phyloP scores from a whole-genome alignment of 2,329 filamentous ascomycete species.

The Trichoderma gracile region DNA sequence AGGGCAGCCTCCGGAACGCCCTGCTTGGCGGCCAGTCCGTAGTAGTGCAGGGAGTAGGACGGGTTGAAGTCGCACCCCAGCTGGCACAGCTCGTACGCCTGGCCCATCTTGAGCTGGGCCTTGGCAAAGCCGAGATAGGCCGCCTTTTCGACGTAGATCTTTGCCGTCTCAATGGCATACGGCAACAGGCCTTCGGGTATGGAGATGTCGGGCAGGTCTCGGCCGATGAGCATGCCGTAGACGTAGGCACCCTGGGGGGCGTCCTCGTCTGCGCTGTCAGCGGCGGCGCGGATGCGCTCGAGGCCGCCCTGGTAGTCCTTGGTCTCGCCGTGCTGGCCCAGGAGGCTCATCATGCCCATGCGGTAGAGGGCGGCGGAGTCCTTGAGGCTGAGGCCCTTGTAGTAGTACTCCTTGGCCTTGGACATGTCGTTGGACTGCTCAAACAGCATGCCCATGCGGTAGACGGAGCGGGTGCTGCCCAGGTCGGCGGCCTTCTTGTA shows the following conservation, averaged over 20 bases:
- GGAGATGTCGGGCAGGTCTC: constrained; percentile 86
- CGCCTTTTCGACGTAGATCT: constrained; percentile 91
- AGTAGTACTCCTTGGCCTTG: constrained; percentile 90
- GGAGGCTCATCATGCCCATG: constrained; percentile 94
- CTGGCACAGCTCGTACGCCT: constrained; percentile 91
- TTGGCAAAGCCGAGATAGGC: constrained; percentile 95
- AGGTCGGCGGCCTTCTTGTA: constrained; percentile 85
- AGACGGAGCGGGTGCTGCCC: constrained; percentile 86
- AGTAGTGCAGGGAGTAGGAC: constrained; percentile 90
- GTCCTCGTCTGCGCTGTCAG: constrained; percentile 89
- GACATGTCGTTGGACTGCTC: constrained; percentile 90
- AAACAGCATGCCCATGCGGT: constrained; percentile 97
- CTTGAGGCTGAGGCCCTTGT: constrained; percentile 71
- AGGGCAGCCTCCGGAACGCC: constrained; percentile 92
- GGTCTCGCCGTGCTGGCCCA: constrained; percentile 87
- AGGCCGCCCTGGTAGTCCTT: constrained; percentile 79
- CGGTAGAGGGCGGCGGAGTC: constrained; percentile 88
- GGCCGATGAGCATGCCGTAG: constrained; percentile 89
- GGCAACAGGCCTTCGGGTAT: constrained; percentile 71
- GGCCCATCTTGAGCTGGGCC: constrained; percentile 95
- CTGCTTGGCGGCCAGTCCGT: constrained; percentile 86
- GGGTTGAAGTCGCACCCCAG: constrained; percentile 94
- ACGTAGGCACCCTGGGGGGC: constrained; percentile 95
- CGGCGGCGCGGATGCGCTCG: constrained; percentile 79
- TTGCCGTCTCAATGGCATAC: constrained; percentile 70